Conservation (phyloP, 345 rosid genomes). For the Excoecaria cochinchinensis region DNA sequence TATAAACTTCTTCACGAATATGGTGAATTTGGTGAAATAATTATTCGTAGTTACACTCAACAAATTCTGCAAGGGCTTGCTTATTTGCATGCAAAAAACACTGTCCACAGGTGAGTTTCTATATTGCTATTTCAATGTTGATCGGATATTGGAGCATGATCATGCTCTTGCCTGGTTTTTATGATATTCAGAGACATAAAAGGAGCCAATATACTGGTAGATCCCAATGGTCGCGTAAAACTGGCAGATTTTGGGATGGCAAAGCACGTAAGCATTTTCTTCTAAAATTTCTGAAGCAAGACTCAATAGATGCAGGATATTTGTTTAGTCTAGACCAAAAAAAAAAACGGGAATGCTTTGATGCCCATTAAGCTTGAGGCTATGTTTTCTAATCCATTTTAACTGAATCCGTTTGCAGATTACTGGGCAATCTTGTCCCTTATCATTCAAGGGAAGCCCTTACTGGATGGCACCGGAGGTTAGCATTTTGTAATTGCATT, state of each 20-base stretch:
- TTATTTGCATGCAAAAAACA: conserved; percentile 59
- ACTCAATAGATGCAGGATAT: neutral
- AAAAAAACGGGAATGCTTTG: neutral
- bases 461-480: conserved; percentile 95
- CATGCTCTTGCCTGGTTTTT: neutral
- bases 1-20: conserved; percentile 78
- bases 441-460: conserved; percentile 83
- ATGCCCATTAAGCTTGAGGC: neutral
- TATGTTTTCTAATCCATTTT: conserved; percentile 9
- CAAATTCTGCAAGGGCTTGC: conserved; percentile 79
- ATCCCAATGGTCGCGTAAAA: conserved; percentile 72
- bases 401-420: conserved; percentile 42
- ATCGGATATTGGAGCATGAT: neutral
- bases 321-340: neutral
- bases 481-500: neutral
- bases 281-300: neutral
- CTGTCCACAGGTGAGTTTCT: conserved; percentile 60
- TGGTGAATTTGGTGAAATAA: conserved; percentile 64
- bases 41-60: conserved; percentile 70
- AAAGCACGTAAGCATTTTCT: conserved; percentile 60
- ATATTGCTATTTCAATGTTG: neutral
- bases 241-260: conserved; percentile 91
- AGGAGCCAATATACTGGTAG: conserved; percentile 81
- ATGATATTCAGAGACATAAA: conserved; percentile 54
- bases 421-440: conserved; percentile 72